These are phyloP conservation scores for Salmacisia buchloeana DNA, from an alignment of 1,284 basidiomycete genomes.

Conservation along the genomic window DNA sequence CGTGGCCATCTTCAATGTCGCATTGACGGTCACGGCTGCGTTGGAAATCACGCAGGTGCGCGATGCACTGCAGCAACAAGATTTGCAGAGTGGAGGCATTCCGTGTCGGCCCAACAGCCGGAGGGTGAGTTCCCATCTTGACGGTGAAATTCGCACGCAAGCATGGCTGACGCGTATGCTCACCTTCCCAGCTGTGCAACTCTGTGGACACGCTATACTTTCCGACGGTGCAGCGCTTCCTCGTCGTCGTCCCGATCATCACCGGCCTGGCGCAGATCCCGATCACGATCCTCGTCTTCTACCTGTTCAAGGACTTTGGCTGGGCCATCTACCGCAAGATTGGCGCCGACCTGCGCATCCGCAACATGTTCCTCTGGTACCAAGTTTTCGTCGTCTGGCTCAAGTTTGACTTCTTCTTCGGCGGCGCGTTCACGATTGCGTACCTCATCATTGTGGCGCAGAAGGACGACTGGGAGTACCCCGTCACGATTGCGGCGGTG, in stretches of 20 bases:
- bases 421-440: conserved; percentile 17
- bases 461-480: conserved; percentile 31
- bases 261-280: conserved; percentile 30
- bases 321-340: conserved; percentile 44
- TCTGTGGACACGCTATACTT: conserved; percentile 19
- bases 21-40: conserved; percentile 32
- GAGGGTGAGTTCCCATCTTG: not conserved
- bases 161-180: not conserved
- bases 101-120: conserved; percentile 18
- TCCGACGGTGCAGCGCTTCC: conserved; percentile 22
- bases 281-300: conserved; percentile 23
- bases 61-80: conserved; percentile 28
- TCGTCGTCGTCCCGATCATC: conserved; percentile 34
- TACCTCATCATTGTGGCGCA: conserved; percentile 39
- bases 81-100: conserved; percentile 18
- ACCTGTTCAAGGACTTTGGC: conserved; percentile 39
- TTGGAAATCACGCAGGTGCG: conserved; percentile 38
- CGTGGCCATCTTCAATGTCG: conserved; percentile 38
- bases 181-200: conserved; percentile 14
- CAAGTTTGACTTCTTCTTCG: conserved; percentile 44
- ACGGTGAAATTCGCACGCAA: no score
- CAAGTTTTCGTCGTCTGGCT: conserved; percentile 41
- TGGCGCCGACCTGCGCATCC: conserved; percentile 30
- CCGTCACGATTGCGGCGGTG: conserved; percentile 38
- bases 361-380: conserved; percentile 36